These are phyloP conservation scores for Serendipita sp. DNA, from an alignment of 768 basidiomycete genomes.

Conservation along the genomic window DNA sequence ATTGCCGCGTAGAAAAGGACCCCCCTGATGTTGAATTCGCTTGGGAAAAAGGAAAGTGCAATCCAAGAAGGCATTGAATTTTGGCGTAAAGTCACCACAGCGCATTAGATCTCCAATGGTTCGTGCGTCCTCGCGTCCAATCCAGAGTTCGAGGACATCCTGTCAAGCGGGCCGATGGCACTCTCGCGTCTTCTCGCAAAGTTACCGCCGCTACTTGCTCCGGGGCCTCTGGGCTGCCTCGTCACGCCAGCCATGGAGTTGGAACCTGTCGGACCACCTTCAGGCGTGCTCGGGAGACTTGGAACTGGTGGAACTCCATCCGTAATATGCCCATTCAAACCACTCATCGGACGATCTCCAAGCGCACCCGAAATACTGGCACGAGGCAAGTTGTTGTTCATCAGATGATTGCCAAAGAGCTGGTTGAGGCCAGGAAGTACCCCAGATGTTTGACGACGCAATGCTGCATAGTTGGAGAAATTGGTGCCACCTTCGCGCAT, in stretches of 20 bases:
- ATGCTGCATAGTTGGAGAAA: conserved; percentile 25
- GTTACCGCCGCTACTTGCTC: conserved; percentile 35
- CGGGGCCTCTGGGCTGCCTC: conserved; percentile 75
- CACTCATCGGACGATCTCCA: neutral
- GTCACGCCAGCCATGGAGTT: conserved; percentile 35
- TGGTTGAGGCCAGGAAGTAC: conserved; percentile 46
- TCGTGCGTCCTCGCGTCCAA: conserved; percentile 77
- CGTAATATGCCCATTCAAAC: neutral
- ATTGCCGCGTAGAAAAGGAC: no score
- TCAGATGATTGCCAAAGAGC: conserved; percentile 41
- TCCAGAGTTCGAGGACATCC: conserved; percentile 23
- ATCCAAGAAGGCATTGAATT: no score
- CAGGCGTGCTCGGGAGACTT: conserved; percentile 44
- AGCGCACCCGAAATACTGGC: conserved; percentile 14
- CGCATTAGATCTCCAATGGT: conserved; percentile 54
- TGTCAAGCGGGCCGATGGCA: conserved; percentile 30
- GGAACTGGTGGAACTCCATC: conserved; percentile 56
- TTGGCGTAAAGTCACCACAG: no score
- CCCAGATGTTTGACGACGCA: conserved; percentile 1
- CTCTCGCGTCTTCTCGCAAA: conserved; percentile 36
- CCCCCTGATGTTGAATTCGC: no score
- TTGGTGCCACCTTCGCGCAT: conserved; percentile 69
- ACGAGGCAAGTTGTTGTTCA: conserved; percentile 18
- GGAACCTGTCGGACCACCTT: conserved; percentile 26
- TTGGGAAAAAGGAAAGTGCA: no score